A percentile compares a stretch with the other conserved stretches of the same genome.
These are phyloP conservation scores for Bolboschoenus planiculmis DNA, from an alignment of 176 grass and related monocot genomes.

Conservation along the genomic window DNA sequence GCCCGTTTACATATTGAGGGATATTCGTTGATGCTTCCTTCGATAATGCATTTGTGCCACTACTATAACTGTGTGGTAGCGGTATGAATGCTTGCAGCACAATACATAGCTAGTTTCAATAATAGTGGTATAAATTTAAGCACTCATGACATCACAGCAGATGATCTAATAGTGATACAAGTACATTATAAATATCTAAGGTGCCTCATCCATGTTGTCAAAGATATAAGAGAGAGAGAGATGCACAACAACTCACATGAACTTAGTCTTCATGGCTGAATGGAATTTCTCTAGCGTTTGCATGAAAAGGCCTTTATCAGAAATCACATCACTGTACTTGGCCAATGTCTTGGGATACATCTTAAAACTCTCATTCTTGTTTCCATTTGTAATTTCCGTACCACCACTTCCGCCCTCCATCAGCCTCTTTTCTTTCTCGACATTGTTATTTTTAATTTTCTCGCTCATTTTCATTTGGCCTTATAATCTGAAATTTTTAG, in stretches of 20 bases:
- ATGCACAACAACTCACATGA: slow-evolving; percentile 27
- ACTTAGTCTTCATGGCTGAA: slow-evolving; percentile 33
- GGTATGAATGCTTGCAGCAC: not conserved
- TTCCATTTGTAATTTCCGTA: not conserved
- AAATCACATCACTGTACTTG: slow-evolving; percentile 31
- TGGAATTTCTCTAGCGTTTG: slow-evolving; percentile 40
- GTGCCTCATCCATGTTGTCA: not conserved
- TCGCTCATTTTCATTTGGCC: not conserved
- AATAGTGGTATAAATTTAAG: not conserved
- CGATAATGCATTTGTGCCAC: not conserved
- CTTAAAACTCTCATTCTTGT: not conserved
- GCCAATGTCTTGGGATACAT: slow-evolving; percentile 33
- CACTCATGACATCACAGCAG: not conserved
- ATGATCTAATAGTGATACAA: not conserved
- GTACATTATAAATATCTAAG: not conserved
- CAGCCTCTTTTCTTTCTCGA: not conserved
- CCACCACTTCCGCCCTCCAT: slow-evolving; percentile 2
- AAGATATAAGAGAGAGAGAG: not conserved
- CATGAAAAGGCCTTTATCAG: slow-evolving; percentile 25
- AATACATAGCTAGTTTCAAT: not conserved
- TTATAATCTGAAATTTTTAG: not conserved
- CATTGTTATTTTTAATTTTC: not conserved
- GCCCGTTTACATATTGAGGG: not conserved
- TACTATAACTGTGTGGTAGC: too few relatives aligned
- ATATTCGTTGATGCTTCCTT: not conserved